Evolutionary conservation across 2,329 filamentous ascomycete species (phyloP), one percentile per base, ranked within the genome.

Genomic region (Colletotrichum shisoi): DNA sequence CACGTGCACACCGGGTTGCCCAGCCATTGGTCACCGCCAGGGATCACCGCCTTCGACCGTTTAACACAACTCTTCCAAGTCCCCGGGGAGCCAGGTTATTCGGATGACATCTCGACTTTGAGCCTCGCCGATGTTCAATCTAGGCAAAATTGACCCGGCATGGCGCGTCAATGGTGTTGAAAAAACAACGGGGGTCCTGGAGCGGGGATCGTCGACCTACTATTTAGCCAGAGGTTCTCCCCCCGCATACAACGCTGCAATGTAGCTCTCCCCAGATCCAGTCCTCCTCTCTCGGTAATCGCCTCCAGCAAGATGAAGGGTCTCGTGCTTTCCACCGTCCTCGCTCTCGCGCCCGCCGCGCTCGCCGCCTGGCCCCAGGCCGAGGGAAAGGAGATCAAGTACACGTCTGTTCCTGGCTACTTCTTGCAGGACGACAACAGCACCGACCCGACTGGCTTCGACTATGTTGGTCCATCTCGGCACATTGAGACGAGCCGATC

Each of bases 351-450:
- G 21, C 72, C 76, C 5, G 62, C 63, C 37, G 72, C 70, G 39
- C 67, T 75, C 15, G 76, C 74, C 27, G 70, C 70, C 27, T 79
- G 77, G 77, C 67, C 73, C 27, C 72, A 74, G 31, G 74, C 75
- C 34, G 72, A 75, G 62, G 72, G 71, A 40, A 76, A 75, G 45
- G 81, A 84, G 62, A 82, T 89, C 73, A 83, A 84, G 65, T 90
- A 89, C 73, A 85, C 83, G 0, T 84, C 87, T 0, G 80, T 91
- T 0, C 78, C 80, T 0, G 88, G 87, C 0, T 86, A 87, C 75
- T 91, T 91, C 71, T 77, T 87, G 24, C 89, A 91, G 72, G 88
- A 91, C 72, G 83, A 89, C 24, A 72, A 80, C 0, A 72, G 78
- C 4, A 91, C 88, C 0, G 77, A 85, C 63, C 76, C 87, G 1